Evolutionary conservation across 106 monocot genomes (phyloP).

Genomic region (Allium sativum): DNA sequence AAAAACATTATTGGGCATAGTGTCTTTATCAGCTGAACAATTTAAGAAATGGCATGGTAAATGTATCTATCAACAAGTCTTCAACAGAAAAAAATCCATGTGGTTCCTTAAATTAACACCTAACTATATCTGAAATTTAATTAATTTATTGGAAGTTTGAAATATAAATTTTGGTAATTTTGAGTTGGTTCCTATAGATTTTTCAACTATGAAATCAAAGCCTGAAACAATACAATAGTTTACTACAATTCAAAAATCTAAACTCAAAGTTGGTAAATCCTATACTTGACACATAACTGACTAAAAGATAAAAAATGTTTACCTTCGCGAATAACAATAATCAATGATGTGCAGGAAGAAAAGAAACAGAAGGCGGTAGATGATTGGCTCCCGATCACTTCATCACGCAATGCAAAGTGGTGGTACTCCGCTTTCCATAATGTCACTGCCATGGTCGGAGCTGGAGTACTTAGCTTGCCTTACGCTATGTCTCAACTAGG

Average conservation of each 20-base stretch:
- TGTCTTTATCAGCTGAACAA: not conserved
- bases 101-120: not conserved
- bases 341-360: not conserved
- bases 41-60: not conserved
- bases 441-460: constrained; percentile 27
- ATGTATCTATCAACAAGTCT: too few relatives aligned
- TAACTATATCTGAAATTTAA: not conserved
- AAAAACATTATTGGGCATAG: not conserved
- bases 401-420: constrained; percentile 23
- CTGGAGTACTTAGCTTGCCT: constrained; percentile 20
- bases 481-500: constrained; percentile 19
- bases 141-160: too few relatives aligned
- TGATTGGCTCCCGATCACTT: constrained; percentile 18
- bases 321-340: not conserved
- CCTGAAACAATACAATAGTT: too few relatives aligned
- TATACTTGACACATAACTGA: not conserved
- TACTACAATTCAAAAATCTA: not conserved
- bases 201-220: too few relatives aligned
- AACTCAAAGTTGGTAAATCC: not conserved
- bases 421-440: constrained; percentile 27
- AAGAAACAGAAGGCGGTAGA: constrained; percentile 1
- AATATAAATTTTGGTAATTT: not conserved
- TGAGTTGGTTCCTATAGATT: not conserved
- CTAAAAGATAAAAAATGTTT: not conserved
- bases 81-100: too few relatives aligned